Evolutionary conservation across 2,329 filamentous ascomycete species (phyloP), one percentile per base, ranked within the genome.

Genomic region (Clarireedia monteithiana): DNA sequence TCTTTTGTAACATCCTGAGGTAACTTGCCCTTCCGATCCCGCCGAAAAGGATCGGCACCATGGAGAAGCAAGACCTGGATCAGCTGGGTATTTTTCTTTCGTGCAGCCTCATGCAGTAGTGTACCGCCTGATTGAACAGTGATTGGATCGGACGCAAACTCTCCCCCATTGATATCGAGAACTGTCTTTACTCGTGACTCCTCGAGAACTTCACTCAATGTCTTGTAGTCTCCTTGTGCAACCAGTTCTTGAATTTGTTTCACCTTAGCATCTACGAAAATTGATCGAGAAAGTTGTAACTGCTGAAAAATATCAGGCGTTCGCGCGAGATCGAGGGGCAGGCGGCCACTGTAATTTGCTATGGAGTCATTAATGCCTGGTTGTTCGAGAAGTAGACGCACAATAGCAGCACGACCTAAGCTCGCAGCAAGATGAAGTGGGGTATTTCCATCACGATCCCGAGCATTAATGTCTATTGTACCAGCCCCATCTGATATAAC

Each of bases 1-100:
- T 99, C 94, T 68, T 94, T 96, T 52, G 94, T 97, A 47, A 96
- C 86, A 71, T 96, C 92, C 69, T 99, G 94, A 2, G 94, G 91
- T 34, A 99, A 79, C 72, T 95, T 97, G 49, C 94, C 94, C 73
- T 91, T 96, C 65, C 91, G 88, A 72, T 99, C 94, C 58, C 94
- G 84, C 55, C 91, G 85, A 74, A 99, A 99, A 0, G 94, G 94
- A 71, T 99, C 94, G 10, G 92, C 94, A 10, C 94, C 94, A 67
- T 97, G 95, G 52, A 97, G 83, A 39, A 99, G 77, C 12, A 99
- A 78, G 17, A 96, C 81, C 68, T 97, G 89, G 57, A 96, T 95
- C 23, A 99, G 80, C 64, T 88, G 86, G 24, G 84, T 85, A 67
- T 99, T 91, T 72, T 83, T 91, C 69, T 87, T 90, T 64, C 91